Base-by-base conservation (phyloP, 345 rosid species). In the Eucalyptus decipiens region DNA sequence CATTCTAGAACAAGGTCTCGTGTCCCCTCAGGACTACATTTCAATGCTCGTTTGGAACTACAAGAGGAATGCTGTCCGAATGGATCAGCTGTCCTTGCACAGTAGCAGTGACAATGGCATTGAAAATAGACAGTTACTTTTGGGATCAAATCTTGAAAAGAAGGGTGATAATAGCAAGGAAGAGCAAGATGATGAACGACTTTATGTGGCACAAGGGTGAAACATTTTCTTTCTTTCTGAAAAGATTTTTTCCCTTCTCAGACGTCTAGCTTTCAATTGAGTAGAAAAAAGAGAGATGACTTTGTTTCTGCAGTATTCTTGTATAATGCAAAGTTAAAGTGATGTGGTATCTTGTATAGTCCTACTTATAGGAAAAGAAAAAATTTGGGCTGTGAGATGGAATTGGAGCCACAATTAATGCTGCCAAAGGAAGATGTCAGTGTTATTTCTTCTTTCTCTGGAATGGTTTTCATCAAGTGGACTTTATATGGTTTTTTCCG, bases 1-100 rank as follows among this genome's bases (percentile, higher is more conserved):
- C 91, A 95, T 98, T 37, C 91, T 91, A 87, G 98, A 94, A 89
- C 96, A 94, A 45, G 99, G 99, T 32, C 96, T 98, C 49, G 93
- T 98, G 90, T 98, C 99, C 12, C 95, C 99, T 62, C 99, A 97
- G 90, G 98, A 98, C 89, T 97, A 95, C 89, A 90, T 95, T 52
- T 95, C 98, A 14, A 97, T 98, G 99, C 95, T 98, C 88, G 99
- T 98, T 67, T 98, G 99, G 99, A 97, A 96, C 94, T 98, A 97
- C 91, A 98, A 97, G 90, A 92, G 98, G 92, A 98, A 98, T 83
- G 94, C 95, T 32, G 93, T 95, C 87, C 93, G 87, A 12, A 93
- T 95, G 92, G 97, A 95, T 91, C 97, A 94, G 90, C 92, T 94
- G 89, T 94, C 98, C 86, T 91, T 95, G 90, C 51, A 93, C 37